These are phyloP conservation scores for Brachypodium distachyon DNA, from an alignment of 202 grass and related monocot species.

Conservation along the genomic window DNA sequence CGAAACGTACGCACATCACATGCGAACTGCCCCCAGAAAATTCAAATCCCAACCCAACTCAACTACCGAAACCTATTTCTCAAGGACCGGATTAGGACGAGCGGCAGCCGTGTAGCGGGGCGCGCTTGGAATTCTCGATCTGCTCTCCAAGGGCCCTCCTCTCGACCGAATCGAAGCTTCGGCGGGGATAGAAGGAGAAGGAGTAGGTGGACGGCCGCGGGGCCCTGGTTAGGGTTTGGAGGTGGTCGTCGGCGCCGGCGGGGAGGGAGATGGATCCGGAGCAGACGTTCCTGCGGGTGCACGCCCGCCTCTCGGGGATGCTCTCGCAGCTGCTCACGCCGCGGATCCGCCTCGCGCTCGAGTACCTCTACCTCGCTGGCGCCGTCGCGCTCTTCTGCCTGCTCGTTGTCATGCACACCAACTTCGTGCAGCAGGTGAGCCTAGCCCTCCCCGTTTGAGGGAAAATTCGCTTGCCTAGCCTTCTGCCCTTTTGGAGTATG, in stretches of 20 bases:
- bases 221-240: slow-evolving; percentile 31
- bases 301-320: slow-evolving; percentile 92
- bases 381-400: slow-evolving; percentile 87
- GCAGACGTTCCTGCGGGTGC: slow-evolving; percentile 96
- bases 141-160: not conserved
- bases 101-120: not conserved
- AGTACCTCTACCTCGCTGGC: slow-evolving; percentile 80
- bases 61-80: not conserved
- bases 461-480: not conserved
- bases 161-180: slow-evolving; percentile 12
- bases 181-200: too few relatives aligned
- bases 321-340: slow-evolving; percentile 95
- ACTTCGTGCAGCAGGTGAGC: slow-evolving; percentile 98
- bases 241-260: not conserved
- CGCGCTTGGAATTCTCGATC: not conserved
- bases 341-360: slow-evolving; percentile 83
- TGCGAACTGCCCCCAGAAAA: not conserved
- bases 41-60: slow-evolving; percentile 18
- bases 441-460: too few relatives aligned
- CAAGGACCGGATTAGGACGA: not conserved
- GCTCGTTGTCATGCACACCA: slow-evolving; percentile 94
- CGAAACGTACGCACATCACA: slow-evolving; percentile 16
- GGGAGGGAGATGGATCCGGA: slow-evolving; percentile 75
- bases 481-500: not conserved
- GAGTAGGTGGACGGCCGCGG: not conserved